Percentiles rank a stretch among this genome's conserved stretches.
Evolutionary conservation across 306 rosid species (phyloP).

Genomic region (Acacia crassicarpa): DNA sequence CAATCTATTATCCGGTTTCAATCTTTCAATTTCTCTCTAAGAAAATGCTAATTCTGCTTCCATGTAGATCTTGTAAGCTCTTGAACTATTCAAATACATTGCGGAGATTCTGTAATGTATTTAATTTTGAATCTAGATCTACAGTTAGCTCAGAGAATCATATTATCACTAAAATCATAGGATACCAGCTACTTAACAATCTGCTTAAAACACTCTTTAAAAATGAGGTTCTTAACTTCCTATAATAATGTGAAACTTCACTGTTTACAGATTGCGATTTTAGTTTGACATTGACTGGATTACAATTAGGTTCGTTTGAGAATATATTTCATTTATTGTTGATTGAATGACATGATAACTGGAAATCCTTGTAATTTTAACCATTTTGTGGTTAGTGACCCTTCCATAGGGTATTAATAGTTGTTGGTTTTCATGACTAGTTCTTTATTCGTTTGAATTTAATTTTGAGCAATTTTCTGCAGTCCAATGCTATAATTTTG

Average conservation of each 20-base stretch:
- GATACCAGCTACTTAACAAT: background rate
- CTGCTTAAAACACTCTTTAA: background rate
- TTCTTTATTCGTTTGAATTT: background rate
- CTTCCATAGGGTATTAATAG: constrained; percentile 16
- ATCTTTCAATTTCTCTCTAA: constrained; percentile 1
- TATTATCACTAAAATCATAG: background rate
- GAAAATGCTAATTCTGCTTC: background rate
- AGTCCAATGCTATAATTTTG: constrained; percentile 10
- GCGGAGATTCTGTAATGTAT: constrained; percentile 2
- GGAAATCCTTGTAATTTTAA: background rate
- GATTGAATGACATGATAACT: background rate
- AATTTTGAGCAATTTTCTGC: background rate
- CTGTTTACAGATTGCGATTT: background rate
- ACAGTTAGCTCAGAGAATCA: background rate
- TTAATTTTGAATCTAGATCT: background rate
- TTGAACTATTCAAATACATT: background rate
- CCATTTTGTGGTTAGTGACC: constrained; percentile 1
- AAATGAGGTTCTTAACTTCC: background rate
- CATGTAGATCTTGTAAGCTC: constrained; percentile 1
- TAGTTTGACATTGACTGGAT: background rate
- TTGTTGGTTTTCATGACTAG: constrained; percentile 14
- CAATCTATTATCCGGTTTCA: background rate
- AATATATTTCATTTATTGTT: constrained; percentile 1
- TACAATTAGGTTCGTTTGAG: background rate
- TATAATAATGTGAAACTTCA: background rate